Percentiles rank a stretch among this genome's conserved stretches.
Conservation (phyloP, 2,329 filamentous ascomycete species). For the Colletotrichum sp. region DNA sequence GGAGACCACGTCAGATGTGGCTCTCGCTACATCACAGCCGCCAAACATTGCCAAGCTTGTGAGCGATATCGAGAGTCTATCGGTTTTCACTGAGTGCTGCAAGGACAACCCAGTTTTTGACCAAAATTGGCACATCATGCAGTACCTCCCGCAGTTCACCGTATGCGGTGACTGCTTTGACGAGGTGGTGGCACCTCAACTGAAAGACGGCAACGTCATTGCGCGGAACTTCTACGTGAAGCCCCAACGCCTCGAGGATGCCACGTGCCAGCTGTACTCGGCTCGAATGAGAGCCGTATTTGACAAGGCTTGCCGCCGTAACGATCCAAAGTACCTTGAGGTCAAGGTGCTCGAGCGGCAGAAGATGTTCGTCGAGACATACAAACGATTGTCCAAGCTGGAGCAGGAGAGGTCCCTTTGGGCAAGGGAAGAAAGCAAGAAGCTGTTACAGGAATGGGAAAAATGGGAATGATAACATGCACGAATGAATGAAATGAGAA, state of each 20-base stretch:
- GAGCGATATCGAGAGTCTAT: slow-evolving; percentile 65
- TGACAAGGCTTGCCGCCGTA: slow-evolving; percentile 64
- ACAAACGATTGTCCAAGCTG: slow-evolving; percentile 55
- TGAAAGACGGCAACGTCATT: slow-evolving; percentile 57
- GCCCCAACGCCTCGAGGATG: slow-evolving; percentile 58
- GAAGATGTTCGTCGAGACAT: slow-evolving; percentile 63
- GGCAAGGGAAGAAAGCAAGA: slow-evolving; percentile 48
- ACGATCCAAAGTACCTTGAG: slow-evolving; percentile 70
- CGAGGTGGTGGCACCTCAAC: slow-evolving; percentile 74
- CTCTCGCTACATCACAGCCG: slow-evolving; percentile 45
- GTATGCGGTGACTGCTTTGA: slow-evolving; percentile 89
- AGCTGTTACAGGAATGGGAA: slow-evolving; percentile 61
- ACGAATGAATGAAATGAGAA: slow-evolving; percentile 20
- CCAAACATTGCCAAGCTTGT: slow-evolving; percentile 68
- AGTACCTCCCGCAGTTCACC: slow-evolving; percentile 76
- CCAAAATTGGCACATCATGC: slow-evolving; percentile 78
- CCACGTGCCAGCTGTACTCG: slow-evolving; percentile 81
- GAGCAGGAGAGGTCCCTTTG: slow-evolving; percentile 39
- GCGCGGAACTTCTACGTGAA: slow-evolving; percentile 70
- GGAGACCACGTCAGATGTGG: slow-evolving; percentile 60
- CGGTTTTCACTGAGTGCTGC: slow-evolving; percentile 65
- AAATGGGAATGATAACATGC: slow-evolving; percentile 54
- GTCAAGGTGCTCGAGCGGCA: slow-evolving; percentile 62
- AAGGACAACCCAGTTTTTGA: slow-evolving; percentile 67
- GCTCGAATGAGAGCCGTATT: slow-evolving; percentile 79